A percentile compares a stretch with the other conserved stretches of the same genome.
Conservation (phyloP, 2,329 filamentous ascomycete genomes). For the Seiridium unicorne region DNA sequence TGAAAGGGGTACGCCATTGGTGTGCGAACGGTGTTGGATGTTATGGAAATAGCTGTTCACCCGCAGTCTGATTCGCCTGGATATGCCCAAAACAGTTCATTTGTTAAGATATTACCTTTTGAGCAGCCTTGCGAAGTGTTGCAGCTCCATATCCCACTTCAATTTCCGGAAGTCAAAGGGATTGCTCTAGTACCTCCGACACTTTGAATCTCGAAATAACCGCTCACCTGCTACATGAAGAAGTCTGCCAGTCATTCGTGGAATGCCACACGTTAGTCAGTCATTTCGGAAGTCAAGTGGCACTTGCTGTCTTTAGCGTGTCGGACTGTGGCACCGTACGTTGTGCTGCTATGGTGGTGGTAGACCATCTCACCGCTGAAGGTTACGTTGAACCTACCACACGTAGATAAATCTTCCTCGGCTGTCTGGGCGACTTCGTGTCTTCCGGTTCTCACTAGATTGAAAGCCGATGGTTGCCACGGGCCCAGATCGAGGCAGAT, state of each 20-base stretch:
- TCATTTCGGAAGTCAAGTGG: conserved; percentile 1
- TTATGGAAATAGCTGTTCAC: no score
- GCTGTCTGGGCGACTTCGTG: background rate
- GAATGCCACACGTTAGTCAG: background rate
- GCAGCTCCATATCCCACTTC: background rate
- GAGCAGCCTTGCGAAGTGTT: background rate
- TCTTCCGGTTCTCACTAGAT: no score
- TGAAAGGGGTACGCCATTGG: no score
- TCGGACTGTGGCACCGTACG: background rate
- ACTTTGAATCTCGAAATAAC: background rate
- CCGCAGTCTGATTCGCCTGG: no score
- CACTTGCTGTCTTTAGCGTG: conserved; percentile 2
- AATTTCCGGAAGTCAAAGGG: background rate
- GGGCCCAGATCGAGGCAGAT: no score
- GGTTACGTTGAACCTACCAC: background rate
- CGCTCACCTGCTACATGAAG: background rate
- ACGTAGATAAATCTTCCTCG: background rate
- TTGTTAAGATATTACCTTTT: background rate
- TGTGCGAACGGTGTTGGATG: no score
- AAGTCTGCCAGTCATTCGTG: conserved; percentile 2
- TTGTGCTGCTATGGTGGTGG: background rate
- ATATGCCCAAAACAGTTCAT: no score
- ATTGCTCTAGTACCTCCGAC: background rate
- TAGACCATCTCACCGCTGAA: background rate
- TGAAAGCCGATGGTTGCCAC: no score